Evolutionary conservation across 2,329 filamentous ascomycete species (phyloP).

Genomic region (Penicillium sp.): DNA sequence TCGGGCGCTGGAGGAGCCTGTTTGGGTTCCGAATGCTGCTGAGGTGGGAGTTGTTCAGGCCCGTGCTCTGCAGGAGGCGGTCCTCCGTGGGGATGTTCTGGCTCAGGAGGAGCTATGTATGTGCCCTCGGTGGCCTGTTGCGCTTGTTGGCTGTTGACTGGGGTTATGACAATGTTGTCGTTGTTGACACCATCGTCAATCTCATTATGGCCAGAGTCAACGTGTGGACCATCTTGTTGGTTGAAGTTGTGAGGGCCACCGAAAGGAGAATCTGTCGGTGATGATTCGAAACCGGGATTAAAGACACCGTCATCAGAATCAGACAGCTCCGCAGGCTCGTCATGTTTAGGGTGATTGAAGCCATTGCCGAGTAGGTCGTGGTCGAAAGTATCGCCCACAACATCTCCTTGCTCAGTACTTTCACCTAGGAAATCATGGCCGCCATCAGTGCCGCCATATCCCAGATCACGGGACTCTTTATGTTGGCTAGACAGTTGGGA

Average conservation of each 20-base stretch:
- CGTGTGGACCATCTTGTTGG: constrained; percentile 2
- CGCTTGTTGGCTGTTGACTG: not conserved
- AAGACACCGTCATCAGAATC: not conserved
- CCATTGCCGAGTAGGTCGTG: constrained; percentile 9
- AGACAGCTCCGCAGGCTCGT: not conserved
- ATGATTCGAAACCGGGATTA: not conserved
- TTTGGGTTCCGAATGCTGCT: constrained; percentile 9
- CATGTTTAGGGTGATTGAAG: not conserved
- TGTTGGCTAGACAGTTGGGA: constrained; percentile 9
- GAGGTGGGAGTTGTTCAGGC: constrained; percentile 2
- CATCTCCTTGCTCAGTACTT: constrained; percentile 2
- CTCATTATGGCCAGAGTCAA: constrained; percentile 6
- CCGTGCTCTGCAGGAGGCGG: not conserved
- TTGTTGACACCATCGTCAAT: constrained; percentile 8
- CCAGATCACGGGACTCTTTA: not conserved
- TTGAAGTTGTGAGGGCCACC: constrained; percentile 8
- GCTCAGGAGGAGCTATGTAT: not conserved
- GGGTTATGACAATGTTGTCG: constrained; percentile 13
- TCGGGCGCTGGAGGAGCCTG: not conserved
- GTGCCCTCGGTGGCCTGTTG: not conserved
- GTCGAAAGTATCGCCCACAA: constrained; percentile 6
- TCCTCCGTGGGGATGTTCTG: not conserved
- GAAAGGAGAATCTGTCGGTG: not conserved
- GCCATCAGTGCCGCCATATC: not conserved
- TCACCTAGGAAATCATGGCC: constrained; percentile 11